These are phyloP conservation scores for Acanthamoeba quina DNA, from an alignment of 208 protist species.

Conservation along the genomic window DNA sequence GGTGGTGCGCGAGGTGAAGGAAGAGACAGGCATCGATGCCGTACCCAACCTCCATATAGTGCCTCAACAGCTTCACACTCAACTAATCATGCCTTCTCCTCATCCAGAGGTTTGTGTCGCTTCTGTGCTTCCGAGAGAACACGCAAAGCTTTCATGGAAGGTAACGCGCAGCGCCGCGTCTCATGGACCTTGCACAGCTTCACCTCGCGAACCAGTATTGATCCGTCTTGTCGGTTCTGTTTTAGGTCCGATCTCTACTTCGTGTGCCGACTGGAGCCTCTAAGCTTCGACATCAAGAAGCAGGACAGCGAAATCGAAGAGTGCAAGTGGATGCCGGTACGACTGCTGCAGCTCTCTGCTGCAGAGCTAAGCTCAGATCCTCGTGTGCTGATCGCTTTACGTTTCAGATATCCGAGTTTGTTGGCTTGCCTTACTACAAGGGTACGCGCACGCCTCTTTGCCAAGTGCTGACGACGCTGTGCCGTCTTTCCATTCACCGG, in stretches of 20 bases:
- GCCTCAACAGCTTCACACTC: not conserved
- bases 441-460: not conserved
- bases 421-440: conserved; percentile 54
- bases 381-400: not conserved
- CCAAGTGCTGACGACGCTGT: no score
- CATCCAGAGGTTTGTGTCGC: conserved; percentile 29
- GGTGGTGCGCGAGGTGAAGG: conserved; percentile 64
- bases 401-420: conserved; percentile 60
- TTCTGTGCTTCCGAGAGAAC: conserved; percentile 68
- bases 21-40: conserved; percentile 64
- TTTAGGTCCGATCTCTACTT: conserved; percentile 64
- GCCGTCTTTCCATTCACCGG: no score
- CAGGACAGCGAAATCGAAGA: conserved; percentile 66
- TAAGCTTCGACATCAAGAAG: conserved; percentile 64
- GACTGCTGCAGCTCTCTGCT: not conserved
- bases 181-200: not conserved
- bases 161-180: not conserved
- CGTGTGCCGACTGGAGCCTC: conserved; percentile 58
- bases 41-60: not conserved
- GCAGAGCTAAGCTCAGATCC: not conserved
- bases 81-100: not conserved
- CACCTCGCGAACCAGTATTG: not conserved
- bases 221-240: not conserved
- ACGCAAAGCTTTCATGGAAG: conserved; percentile 2
- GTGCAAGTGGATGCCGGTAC: conserved; percentile 72